phyloP scores from a whole-genome alignment of 768 basidiomycete genomes.

The Termitomyces sp. region DNA sequence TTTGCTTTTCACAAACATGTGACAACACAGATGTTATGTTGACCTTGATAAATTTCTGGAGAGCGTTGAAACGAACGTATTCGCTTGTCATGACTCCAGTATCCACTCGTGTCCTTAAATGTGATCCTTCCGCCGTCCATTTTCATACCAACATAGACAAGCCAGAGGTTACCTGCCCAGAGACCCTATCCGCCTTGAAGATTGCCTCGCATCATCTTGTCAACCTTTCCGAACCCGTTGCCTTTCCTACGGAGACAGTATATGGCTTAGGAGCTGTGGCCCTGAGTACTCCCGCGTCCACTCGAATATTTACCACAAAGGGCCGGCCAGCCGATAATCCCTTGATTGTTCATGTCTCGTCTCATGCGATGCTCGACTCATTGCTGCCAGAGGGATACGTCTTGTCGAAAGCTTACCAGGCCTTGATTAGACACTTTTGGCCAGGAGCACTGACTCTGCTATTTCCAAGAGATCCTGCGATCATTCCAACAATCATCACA shows the following conservation, averaged over 20 bases:
- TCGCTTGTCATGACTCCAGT: slow-evolving; percentile 19
- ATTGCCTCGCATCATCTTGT: slow-evolving; percentile 54
- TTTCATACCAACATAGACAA: slow-evolving; percentile 43
- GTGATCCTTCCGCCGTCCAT: slow-evolving; percentile 59
- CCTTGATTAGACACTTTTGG: slow-evolving; percentile 85
- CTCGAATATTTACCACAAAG: slow-evolving; percentile 82
- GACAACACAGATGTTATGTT: slow-evolving; percentile 17
- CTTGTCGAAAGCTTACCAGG: slow-evolving; percentile 62
- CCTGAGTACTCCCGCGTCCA: slow-evolving; percentile 55
- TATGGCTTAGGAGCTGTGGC: slow-evolving; percentile 96
- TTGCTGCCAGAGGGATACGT: slow-evolving; percentile 67
- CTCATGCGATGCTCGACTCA: slow-evolving; percentile 70
- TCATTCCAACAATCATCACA: slow-evolving; percentile 74
- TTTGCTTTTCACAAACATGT: slow-evolving; percentile 2
- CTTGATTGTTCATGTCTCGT: slow-evolving; percentile 94
- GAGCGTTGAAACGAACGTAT: slow-evolving; percentile 26
- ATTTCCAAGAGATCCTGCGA: slow-evolving; percentile 66
- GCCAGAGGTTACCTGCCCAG: slow-evolving; percentile 45
- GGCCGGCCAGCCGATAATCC: slow-evolving; percentile 95
- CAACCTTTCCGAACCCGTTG: slow-evolving; percentile 54
- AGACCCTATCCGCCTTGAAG: slow-evolving; percentile 51
- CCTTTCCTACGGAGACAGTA: slow-evolving; percentile 96
- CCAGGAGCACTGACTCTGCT: slow-evolving; percentile 91
- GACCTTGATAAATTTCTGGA: slow-evolving; percentile 22
- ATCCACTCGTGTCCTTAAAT: slow-evolving; percentile 44